phyloP scores from a whole-genome alignment of 2,329 filamentous ascomycete genomes.

The Botrytis elliptica region DNA sequence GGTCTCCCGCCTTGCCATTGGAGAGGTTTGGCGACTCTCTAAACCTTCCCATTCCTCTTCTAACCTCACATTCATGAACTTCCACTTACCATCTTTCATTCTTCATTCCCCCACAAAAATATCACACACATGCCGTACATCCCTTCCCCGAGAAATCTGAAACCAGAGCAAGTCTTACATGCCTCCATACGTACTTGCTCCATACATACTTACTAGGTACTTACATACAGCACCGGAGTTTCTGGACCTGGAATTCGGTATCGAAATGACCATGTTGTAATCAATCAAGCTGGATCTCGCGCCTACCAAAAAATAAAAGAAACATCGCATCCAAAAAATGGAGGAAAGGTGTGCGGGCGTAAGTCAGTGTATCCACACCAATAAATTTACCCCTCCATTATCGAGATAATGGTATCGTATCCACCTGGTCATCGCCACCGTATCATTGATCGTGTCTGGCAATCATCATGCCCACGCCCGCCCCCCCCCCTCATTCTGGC shows the following conservation, averaged over 20 bases:
- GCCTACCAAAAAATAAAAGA: not conserved
- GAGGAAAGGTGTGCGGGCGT: not conserved
- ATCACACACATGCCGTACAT: not conserved
- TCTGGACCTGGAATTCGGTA: not conserved
- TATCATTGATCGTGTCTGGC: not conserved
- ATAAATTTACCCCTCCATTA: conserved; percentile 3
- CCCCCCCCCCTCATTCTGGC: not conserved
- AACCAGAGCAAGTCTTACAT: not conserved
- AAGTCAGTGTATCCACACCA: conserved; percentile 3
- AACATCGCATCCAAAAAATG: not conserved
- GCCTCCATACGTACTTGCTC: not conserved
- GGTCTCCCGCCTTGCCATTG: not conserved
- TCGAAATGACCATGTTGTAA: not conserved
- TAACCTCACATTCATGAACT: not conserved
- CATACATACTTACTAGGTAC: not conserved
- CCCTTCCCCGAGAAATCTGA: not conserved
- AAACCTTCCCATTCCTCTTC: not conserved
- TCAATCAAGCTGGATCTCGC: not conserved
- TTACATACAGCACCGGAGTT: not conserved
- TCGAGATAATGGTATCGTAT: not conserved
- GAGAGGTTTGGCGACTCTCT: not conserved
- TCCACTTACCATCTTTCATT: not conserved
- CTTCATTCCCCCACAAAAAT: not conserved
- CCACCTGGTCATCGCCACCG: not conserved
- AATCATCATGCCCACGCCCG: not conserved